Evolutionary conservation across 78 protist species (phyloP).

Genomic region (Protostelium mycophagum): DNA sequence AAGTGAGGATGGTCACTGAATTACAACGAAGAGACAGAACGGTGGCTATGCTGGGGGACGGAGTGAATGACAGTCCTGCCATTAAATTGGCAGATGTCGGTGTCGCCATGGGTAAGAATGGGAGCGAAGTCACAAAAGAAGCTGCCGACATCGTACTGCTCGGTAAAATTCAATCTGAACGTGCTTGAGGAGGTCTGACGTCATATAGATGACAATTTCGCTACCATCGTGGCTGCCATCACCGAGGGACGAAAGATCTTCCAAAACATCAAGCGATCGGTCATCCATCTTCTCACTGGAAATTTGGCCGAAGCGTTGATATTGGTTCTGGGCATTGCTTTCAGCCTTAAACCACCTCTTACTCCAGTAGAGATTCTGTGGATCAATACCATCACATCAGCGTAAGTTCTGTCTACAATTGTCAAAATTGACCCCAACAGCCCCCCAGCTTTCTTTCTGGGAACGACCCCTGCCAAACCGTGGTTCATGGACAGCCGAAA

Average conservation of each 20-base stretch:
- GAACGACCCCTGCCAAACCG: background rate
- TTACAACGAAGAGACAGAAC: slow-evolving; percentile 49
- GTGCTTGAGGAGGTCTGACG: background rate
- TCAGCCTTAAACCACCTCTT: slow-evolving; percentile 83
- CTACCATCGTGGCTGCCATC: slow-evolving; percentile 91
- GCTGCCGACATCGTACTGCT: slow-evolving; percentile 73
- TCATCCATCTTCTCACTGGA: slow-evolving; percentile 87
- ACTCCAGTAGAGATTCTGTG: slow-evolving; percentile 77
- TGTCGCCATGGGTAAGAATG: slow-evolving; percentile 78
- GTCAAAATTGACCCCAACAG: background rate
- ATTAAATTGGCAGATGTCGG: slow-evolving; percentile 78
- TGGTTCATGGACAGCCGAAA: background rate
- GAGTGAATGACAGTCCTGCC: slow-evolving; percentile 91
- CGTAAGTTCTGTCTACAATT: background rate
- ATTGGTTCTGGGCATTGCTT: slow-evolving; percentile 36
- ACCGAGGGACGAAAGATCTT: slow-evolving; percentile 94
- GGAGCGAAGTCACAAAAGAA: slow-evolving; percentile 85
- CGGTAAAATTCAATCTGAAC: slow-evolving; percentile 17
- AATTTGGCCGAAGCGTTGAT: slow-evolving; percentile 87
- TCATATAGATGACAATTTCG: slow-evolving; percentile 90
- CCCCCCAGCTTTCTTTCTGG: background rate
- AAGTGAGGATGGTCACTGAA: slow-evolving; percentile 80
- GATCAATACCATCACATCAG: slow-evolving; percentile 57
- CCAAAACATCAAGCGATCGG: slow-evolving; percentile 92
- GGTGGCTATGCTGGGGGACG: slow-evolving; percentile 95